Base-by-base conservation (phyloP, 495 filamentous ascomycete species). In the Astrocystis sublimbata region DNA sequence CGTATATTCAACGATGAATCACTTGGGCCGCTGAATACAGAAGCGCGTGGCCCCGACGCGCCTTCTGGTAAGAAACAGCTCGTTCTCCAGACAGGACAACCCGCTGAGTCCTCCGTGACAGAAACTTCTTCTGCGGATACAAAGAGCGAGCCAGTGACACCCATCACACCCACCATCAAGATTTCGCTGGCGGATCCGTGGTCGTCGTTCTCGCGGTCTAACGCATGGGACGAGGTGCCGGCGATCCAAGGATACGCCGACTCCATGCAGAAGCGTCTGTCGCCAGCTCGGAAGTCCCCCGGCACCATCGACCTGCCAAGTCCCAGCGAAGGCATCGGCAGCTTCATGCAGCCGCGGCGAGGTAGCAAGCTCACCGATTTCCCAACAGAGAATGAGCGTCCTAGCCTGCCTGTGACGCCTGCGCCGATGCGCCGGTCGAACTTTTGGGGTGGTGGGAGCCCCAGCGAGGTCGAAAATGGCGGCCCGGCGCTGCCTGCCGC, bases 391-490 rank as follows among this genome's bases (percentile, higher is more conserved):
- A 73, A 84, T 61, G 92, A 97, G 72, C 83, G 92, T 17, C 92
- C 92, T 42, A 92, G 89, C 67, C 81, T 96, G n/a, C 92, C 92
- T 17, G 92, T 96, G 26, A 97, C 92, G 12, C 92, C 92, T 2
- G 90, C 90, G 1, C 91, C 92, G 3, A 83, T 91, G 60, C 79
- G 85, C 30, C 70, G 73, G 56, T 62, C 64, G 46, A 73, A 61
- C 26, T 74, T 72, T 58, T 76, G 73, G 76, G 71, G 65, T 55
- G 63, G 68, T 63, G 65, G 49, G 45, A 77, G 70, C 36, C 80
- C 83, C 62, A 85, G 79, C 77, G 73, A 78, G 28, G 83, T 82
- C 42, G 76, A 79, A 61, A 79, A 74, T 19, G 73, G 80, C 19
- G 73, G 80, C 47, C 83, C 78, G 58, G 79, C 82, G 62, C 78